Base-by-base conservation (phyloP, 176 grass and related monocot genomes). In the Echinochloa phyllopogon region DNA sequence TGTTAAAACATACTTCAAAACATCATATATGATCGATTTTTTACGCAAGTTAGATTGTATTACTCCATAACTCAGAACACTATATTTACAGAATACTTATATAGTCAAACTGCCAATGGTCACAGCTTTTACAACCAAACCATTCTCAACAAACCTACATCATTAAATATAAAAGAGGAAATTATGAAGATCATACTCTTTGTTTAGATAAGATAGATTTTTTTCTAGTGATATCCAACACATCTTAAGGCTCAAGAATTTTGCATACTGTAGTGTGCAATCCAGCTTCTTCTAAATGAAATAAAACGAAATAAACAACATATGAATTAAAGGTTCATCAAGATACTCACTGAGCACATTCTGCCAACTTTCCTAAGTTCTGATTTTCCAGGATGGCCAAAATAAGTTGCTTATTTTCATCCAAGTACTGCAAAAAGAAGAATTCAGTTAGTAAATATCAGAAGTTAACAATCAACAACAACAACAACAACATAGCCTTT, bases 331-430 rank as follows among this genome's bases (percentile, higher is more conserved):
- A 52, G 69, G 40, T 25, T 79, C 57, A 80, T 52, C 7, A 18
- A 24, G 57, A 73, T 78, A 83, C 94, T 86, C 92, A 97, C 91
- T 97, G 94, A 83, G 94, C 91, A 88, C 94, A 97, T 86, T 97
- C 94, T 59, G 94, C 90, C 55, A 97, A 71, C 85, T 97, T 97
- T 73, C 94, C 94, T 58, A 97, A 52, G 65, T 97, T 97, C 71
- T 97, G 94, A 69, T 97, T 94, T 82, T 97, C 91, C 87, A 97
- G 84, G 65, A 97, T 97, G 74, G 94, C 94, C 89, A 97, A 88
- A 88, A 97, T 97, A 63, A 97, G 94, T 68, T 94, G 94, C 53
- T 97, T 97, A 69, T 97, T 97, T 74, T 97, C 91, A 83, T 97
- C 94, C 85, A 97, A 78, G 82, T 94, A 92, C 94, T 97, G 88